These are phyloP conservation scores for Stenocarpella maydis DNA, from an alignment of 2,329 filamentous ascomycete species.

Conservation along the genomic window DNA sequence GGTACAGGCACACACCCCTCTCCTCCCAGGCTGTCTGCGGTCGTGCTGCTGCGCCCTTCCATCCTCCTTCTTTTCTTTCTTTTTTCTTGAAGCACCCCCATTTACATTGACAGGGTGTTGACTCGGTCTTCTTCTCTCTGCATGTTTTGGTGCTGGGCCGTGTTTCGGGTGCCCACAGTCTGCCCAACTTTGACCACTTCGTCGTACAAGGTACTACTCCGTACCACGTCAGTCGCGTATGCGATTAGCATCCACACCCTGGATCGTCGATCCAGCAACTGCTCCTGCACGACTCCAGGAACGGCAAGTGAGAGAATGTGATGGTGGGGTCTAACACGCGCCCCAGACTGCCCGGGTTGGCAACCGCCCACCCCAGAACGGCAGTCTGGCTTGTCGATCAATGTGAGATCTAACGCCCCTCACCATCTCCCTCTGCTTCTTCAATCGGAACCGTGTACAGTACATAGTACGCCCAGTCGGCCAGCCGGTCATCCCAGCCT, in stretches of 20 bases:
- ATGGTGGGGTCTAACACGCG: constrained; percentile 11
- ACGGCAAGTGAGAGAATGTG: constrained; percentile 24
- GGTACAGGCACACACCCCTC: background rate
- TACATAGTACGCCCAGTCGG: background rate
- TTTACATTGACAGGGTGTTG: constrained; percentile 4
- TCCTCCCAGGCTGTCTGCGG: background rate
- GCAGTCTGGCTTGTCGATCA: constrained; percentile 14
- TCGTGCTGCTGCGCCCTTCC: background rate
- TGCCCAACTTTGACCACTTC: background rate
- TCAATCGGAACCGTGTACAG: no score
- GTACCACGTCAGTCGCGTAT: background rate
- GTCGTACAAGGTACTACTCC: no score
- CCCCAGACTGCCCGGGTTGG: constrained; percentile 22
- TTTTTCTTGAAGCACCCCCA: background rate
- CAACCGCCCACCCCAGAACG: constrained; percentile 12
- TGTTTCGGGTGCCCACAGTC: constrained; percentile 23
- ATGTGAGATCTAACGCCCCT: background rate
- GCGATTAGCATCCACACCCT: background rate
- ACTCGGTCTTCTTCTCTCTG: constrained; percentile 16
- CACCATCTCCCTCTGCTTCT: background rate
- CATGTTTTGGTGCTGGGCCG: constrained; percentile 24
- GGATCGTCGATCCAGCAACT: constrained; percentile 23
- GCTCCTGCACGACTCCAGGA: constrained; percentile 26
- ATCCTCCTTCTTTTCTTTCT: background rate
- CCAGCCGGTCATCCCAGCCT: background rate